Conservation (phyloP, 139 green algal species). For the Tetraselmis chui region DNA sequence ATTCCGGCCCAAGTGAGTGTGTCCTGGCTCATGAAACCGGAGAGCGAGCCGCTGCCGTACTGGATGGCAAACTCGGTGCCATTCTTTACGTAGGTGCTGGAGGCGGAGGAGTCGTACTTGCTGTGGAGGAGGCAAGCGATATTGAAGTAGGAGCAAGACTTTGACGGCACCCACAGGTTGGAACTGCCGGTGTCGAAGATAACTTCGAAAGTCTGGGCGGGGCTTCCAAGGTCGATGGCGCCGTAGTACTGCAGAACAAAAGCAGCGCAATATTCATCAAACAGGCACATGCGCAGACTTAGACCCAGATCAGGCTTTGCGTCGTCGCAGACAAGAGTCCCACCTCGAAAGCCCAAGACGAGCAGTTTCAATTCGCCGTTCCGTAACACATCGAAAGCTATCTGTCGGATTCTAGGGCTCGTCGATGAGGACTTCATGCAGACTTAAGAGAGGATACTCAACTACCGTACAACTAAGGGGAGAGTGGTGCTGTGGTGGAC, state of each 20-base stretch:
- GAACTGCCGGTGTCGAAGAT: constrained; percentile 89
- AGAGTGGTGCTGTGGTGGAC: too few species aligned
- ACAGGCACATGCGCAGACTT: too few species aligned
- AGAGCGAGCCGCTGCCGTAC: constrained; percentile 89
- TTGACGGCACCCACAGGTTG: constrained; percentile 92
- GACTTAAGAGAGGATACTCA: too few species aligned
- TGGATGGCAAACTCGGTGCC: constrained; percentile 90
- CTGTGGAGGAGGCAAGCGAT: constrained; percentile 87
- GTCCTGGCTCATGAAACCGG: constrained; percentile 85
- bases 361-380: too few species aligned
- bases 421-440: too few species aligned
- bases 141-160: constrained; percentile 76
- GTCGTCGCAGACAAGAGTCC: too few species aligned
- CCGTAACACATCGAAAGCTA: too few species aligned
- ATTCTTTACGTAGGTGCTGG: constrained; percentile 60
- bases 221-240: constrained; percentile 82
- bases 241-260: constrained; percentile 86
- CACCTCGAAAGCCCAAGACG: too few species aligned
- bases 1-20: constrained; percentile 65
- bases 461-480: too few species aligned
- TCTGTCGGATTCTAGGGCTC: too few species aligned
- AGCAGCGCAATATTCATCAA: constrained; percentile 19
- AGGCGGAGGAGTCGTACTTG: constrained; percentile 73
- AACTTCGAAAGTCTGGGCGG: constrained; percentile 84
- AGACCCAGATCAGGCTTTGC: too few species aligned